phyloP scores from a whole-genome alignment of 768 basidiomycete genomes.

The Lentinula lateritia region DNA sequence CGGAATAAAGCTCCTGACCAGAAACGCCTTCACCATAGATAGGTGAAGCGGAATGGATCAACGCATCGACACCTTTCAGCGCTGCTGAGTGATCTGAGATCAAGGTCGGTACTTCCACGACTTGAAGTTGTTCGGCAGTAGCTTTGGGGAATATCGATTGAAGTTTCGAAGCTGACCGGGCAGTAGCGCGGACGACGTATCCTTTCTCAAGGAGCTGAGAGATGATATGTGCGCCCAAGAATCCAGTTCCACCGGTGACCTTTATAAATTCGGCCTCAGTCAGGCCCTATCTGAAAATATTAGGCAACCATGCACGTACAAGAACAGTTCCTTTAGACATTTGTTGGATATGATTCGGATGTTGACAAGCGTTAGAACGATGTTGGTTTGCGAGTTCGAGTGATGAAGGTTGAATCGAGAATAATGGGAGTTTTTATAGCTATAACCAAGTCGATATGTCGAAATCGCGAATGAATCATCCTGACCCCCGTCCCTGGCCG shows the following conservation, averaged over 20 bases:
- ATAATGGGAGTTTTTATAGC: neutral
- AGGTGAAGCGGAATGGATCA: slow-evolving; percentile 6
- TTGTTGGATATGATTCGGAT: neutral
- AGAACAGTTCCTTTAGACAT: neutral
- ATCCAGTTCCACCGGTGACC: slow-evolving; percentile 9
- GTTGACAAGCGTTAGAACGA: neutral
- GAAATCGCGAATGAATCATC: neutral
- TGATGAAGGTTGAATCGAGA: neutral
- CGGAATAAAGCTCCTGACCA: slow-evolving; percentile 4
- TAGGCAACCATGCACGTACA: neutral
- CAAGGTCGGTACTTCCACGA: slow-evolving; percentile 2
- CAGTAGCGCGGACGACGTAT: slow-evolving; percentile 7
- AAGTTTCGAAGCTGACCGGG: slow-evolving; percentile 1
- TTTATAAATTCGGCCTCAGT: neutral
- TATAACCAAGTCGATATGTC: neutral
- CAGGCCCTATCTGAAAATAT: neutral
- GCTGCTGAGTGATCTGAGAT: slow-evolving; percentile 11
- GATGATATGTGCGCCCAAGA: slow-evolving; percentile 1
- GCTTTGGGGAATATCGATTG: slow-evolving; percentile 5
- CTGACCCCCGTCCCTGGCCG: neutral
- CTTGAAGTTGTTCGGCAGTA: neutral
- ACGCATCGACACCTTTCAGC: slow-evolving; percentile 11
- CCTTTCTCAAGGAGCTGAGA: slow-evolving; percentile 6
- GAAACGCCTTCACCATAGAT: neutral
- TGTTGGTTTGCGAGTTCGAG: neutral